A percentile compares a stretch with the other conserved stretches of the same genome.
These are phyloP conservation scores for Colletotrichum abscissum DNA, from an alignment of 2,329 filamentous ascomycete genomes.

Conservation along the genomic window DNA sequence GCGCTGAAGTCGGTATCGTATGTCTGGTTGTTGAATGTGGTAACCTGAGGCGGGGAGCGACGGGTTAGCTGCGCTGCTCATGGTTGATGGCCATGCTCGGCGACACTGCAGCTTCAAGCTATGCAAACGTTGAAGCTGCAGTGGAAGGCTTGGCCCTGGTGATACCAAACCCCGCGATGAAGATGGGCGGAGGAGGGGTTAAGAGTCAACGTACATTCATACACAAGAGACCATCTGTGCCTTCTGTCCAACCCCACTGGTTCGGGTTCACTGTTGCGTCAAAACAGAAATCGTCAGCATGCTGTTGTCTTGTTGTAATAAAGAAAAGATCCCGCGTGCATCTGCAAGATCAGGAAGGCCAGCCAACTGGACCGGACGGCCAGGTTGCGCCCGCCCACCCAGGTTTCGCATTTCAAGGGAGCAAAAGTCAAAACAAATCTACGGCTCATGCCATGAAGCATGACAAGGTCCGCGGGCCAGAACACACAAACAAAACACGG, in stretches of 20 bases:
- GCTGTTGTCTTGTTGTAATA: neutral
- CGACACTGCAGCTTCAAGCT: neutral
- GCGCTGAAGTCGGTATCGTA: conserved; percentile 59
- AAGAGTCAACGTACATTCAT: conserved; percentile 59
- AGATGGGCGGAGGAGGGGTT: conserved; percentile 9
- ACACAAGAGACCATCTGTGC: conserved; percentile 55
- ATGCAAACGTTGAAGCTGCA: neutral
- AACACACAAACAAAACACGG: conserved; percentile 18
- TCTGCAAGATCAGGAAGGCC: neutral
- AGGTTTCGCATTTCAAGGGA: conserved; percentile 32
- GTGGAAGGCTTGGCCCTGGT: neutral
- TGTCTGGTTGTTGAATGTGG: conserved; percentile 60
- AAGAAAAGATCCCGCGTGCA: neutral
- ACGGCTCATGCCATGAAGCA: neutral
- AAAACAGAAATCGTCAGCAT: conserved; percentile 23
- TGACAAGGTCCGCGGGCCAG: neutral
- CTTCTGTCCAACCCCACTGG: conserved; percentile 60
- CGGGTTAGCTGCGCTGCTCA: neutral
- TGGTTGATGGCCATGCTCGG: neutral
- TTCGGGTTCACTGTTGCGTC: conserved; percentile 62
- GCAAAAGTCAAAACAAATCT: conserved; percentile 19
- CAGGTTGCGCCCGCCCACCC: neutral
- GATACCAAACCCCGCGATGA: conserved; percentile 14
- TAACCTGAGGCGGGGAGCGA: conserved; percentile 49
- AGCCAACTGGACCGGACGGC: neutral